phyloP scores from a whole-genome alignment of 768 basidiomycete genomes.

The Candolleomyces efflorescens region DNA sequence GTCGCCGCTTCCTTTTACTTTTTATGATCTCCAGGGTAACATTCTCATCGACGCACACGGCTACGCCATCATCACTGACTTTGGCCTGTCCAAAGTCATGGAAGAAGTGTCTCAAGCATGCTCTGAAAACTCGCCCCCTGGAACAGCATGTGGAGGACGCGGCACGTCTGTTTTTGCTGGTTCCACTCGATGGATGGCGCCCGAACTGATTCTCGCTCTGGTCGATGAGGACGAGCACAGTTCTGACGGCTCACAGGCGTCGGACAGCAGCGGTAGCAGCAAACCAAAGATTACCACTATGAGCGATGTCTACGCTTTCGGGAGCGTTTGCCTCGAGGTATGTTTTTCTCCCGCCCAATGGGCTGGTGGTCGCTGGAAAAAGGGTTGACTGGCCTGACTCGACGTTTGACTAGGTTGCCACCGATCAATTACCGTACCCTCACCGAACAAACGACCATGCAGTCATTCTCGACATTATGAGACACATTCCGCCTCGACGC shows the following conservation, averaged over 20 bases:
- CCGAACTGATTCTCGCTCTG: conserved; percentile 49
- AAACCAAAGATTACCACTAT: conserved; percentile 41
- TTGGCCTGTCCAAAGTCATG: conserved; percentile 55
- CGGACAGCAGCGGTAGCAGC: neutral
- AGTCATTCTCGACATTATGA: conserved; percentile 51
- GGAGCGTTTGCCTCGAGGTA: conserved; percentile 57
- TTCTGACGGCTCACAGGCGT: conserved; percentile 13
- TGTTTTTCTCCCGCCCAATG: neutral
- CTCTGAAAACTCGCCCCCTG: conserved; percentile 11
- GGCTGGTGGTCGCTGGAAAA: neutral
- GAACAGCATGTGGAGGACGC: neutral
- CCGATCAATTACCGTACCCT: conserved; percentile 48
- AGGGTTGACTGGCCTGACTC: neutral
- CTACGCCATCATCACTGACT: conserved; percentile 54
- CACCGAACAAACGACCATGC: conserved; percentile 52
- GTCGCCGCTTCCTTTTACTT: too few species aligned
- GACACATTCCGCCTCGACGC: conserved; percentile 44
- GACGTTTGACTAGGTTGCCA: conserved; percentile 36
- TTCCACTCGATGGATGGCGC: conserved; percentile 53
- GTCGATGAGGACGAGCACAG: conserved; percentile 50
- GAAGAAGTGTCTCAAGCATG: conserved; percentile 41
- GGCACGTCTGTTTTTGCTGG: conserved; percentile 43
- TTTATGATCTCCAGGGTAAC: conserved; percentile 37
- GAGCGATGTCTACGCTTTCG: conserved; percentile 61
- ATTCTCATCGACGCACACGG: conserved; percentile 53